Evolutionary conservation across 2,329 filamentous ascomycete genomes (phyloP), one percentile per base, ranked within the genome.

Genomic region (Coniochaeta sp.): DNA sequence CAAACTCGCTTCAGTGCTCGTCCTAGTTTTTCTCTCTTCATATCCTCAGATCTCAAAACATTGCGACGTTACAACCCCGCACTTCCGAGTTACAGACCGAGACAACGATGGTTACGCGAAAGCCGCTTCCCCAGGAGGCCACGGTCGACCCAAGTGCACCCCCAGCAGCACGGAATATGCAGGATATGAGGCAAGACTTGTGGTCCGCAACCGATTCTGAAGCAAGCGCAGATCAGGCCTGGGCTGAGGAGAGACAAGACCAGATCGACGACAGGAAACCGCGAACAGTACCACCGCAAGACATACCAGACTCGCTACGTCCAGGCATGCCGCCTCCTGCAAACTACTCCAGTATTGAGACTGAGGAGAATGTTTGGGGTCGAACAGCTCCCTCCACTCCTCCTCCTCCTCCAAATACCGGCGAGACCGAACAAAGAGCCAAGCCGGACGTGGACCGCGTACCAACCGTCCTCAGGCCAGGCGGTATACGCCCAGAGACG

Each of bases 21-120:
- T 47, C 24, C 42, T 47, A 30, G 26, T 32, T 32, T 30, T 2
- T 6, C 4, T 22, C 28, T 22, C 46, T 7, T 48, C 46, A 10
- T 27, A 26, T 32, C 35, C 35, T 40, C 18, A 22, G 4, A 5
- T 40, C 18, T 8, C 35, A n/a, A n/a, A 40, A 24, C 60, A 63
- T 57, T 47, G n/a, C n/a, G 35, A 22, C 35, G 18, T 16, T 24
- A 18, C 38, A 26, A 42, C 38, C 38, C 38, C 38, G 38, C 38
- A 26, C 38, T 4, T 42, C 35, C 18, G 38, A 42, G 20, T n/a
- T 26, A 14, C 18, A 42, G 38, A 10, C 20, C 18, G 22, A 14
- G 8, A 24, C 38, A 42, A 14, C 13, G 20, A 75, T 75, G 72
- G 71, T 74, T 40, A 61, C 66, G 53, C 68, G 70, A 56, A 73